Conservation (phyloP, 1,284 basidiomycete species). For the Fomitopsis pinicola region DNA sequence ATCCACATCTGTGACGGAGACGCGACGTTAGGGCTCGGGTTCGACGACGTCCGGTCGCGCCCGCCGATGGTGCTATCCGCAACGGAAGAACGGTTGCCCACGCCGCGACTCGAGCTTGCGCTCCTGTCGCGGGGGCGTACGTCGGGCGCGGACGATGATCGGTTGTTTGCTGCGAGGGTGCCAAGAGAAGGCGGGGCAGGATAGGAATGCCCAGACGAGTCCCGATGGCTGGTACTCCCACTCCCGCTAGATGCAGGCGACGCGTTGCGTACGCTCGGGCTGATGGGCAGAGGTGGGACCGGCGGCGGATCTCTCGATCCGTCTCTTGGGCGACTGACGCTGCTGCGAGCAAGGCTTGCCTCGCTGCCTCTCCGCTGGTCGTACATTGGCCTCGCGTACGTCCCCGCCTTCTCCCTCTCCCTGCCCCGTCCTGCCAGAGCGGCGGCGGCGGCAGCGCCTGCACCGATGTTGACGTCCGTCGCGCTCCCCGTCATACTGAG, state of each 20-base stretch:
- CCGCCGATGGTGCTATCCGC: constrained; percentile 30
- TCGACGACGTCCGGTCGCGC: constrained; percentile 13
- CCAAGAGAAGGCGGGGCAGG: constrained; percentile 32
- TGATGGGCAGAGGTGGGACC: neutral
- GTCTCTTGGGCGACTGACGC: neutral
- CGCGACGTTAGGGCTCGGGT: constrained; percentile 2
- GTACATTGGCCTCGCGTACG: constrained; percentile 19
- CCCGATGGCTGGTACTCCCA: constrained; percentile 12
- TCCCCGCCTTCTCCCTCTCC: constrained; percentile 19
- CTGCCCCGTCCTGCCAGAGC: constrained; percentile 31
- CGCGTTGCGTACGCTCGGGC: constrained; percentile 1
- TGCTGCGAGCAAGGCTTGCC: neutral
- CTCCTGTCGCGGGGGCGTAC: constrained; percentile 35
- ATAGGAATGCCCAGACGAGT: constrained; percentile 12
- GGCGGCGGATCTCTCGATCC: constrained; percentile 1
- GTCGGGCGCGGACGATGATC: constrained; percentile 53
- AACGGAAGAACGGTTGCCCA: constrained; percentile 41
- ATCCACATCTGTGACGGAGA: constrained; percentile 18
- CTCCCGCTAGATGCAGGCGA: constrained; percentile 7
- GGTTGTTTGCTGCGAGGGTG: constrained; percentile 36
- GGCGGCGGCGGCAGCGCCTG: constrained; percentile 24
- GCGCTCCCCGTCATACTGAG: constrained; percentile 15
- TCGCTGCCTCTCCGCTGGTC: constrained; percentile 11
- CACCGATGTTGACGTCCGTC: constrained; percentile 16
- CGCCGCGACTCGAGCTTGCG: constrained; percentile 16